Percentiles rank a stretch among this genome's conserved stretches.
These are phyloP conservation scores for Aureobasidium leucospermi DNA, from an alignment of 2,329 filamentous ascomycete species.

Conservation along the genomic window DNA sequence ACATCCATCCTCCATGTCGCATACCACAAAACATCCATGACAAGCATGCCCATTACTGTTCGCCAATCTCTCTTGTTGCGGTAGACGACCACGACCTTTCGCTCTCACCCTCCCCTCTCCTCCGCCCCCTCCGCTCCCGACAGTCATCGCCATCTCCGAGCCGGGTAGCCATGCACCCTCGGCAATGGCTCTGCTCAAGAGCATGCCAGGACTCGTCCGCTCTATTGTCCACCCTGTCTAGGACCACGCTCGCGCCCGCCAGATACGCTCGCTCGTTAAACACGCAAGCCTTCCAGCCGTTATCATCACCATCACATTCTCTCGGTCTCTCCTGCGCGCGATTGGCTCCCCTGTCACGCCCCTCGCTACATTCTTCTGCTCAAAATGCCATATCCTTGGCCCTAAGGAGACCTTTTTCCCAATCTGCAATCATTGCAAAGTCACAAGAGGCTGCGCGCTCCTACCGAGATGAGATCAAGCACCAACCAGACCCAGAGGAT, in stretches of 20 bases:
- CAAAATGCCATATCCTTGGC: not conserved
- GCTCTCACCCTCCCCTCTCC: not conserved
- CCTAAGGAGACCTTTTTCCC: slow-evolving; percentile 13
- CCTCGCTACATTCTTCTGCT: not conserved
- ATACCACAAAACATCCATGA: not conserved
- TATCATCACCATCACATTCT: not conserved
- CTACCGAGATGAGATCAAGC: slow-evolving; percentile 17
- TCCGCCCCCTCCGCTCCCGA: not conserved
- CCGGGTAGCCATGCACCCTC: slow-evolving; percentile 2
- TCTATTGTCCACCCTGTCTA: not conserved
- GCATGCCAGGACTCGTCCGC: slow-evolving; percentile 1
- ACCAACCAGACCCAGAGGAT: slow-evolving; percentile 27
- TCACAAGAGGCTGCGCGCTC: slow-evolving; percentile 15
- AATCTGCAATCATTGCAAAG: slow-evolving; percentile 14
- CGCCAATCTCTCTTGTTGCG: not conserved
- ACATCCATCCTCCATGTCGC: not conserved
- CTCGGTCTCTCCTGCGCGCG: not conserved
- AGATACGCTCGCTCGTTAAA: not conserved
- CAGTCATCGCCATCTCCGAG: not conserved
- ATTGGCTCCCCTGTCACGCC: not conserved
- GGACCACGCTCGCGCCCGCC: not conserved
- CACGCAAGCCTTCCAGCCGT: not conserved
- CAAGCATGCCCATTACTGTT: slow-evolving; percentile 3
- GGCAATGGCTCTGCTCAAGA: slow-evolving; percentile 10
- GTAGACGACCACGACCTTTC: not conserved